Conservation (phyloP, 768 basidiomycete genomes). For the Amanita thiersii region DNA sequence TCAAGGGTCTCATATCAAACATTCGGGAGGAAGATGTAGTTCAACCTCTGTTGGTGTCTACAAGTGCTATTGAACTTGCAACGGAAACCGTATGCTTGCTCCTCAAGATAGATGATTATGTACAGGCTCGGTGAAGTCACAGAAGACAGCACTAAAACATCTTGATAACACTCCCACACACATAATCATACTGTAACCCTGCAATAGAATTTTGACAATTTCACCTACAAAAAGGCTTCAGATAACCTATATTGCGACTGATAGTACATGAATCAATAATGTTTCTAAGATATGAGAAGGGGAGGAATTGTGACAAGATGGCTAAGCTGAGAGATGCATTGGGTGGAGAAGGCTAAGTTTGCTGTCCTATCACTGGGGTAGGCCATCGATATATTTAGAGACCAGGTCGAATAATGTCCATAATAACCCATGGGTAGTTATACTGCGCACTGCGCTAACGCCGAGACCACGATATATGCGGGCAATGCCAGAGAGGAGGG, state of each 20-base stretch:
- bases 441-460: slow-evolving; percentile 85
- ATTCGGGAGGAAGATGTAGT: slow-evolving; percentile 97
- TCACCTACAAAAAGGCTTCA: neutral
- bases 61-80: slow-evolving; percentile 89
- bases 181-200: no score
- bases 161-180: no score
- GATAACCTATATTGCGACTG: slow-evolving; percentile 2
- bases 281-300: slow-evolving; percentile 4
- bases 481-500: slow-evolving; percentile 66
- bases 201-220: neutral
- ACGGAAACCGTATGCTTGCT: slow-evolving; percentile 97
- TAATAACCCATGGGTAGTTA: slow-evolving; percentile 87
- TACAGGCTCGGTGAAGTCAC: slow-evolving; percentile 59
- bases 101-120: slow-evolving; percentile 93
- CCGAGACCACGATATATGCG: slow-evolving; percentile 92
- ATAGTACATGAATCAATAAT: slow-evolving; percentile 5
- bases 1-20: slow-evolving; percentile 90
- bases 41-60: slow-evolving; percentile 90
- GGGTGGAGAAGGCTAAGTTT: slow-evolving; percentile 15
- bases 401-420: slow-evolving; percentile 92
- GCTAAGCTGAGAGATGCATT: slow-evolving; percentile 14
- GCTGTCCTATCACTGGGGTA: slow-evolving; percentile 18
- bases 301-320: neutral
- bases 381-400: slow-evolving; percentile 62
- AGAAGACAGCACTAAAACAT: no score